Percentiles rank a stretch among this genome's conserved stretches.
phyloP scores from a whole-genome alignment of 768 basidiomycete genomes.

The Naganishia vishniacii region DNA sequence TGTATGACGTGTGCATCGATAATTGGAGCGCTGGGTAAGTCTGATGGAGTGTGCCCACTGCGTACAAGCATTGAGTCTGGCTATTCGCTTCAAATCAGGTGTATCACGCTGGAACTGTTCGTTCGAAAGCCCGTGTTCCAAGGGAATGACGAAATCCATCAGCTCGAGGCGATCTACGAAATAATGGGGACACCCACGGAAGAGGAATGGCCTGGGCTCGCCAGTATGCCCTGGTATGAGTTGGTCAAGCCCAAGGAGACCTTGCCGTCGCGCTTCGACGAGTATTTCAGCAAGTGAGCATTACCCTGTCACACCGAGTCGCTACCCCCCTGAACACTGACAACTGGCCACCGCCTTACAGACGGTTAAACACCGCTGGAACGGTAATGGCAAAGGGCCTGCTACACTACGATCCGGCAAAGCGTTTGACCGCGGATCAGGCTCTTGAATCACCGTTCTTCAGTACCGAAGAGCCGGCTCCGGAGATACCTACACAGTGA shows the following conservation, averaged over 20 bases:
- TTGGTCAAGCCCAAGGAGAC: slow-evolving; percentile 82
- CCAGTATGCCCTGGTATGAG: slow-evolving; percentile 93
- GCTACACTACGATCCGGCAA: slow-evolving; percentile 71
- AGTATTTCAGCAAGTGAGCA: slow-evolving; percentile 73
- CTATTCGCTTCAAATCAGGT: slow-evolving; percentile 54
- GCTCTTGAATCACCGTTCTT: slow-evolving; percentile 74
- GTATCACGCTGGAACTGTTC: slow-evolving; percentile 97
- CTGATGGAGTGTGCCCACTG: not conserved
- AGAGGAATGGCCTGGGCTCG: slow-evolving; percentile 74
- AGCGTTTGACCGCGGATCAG: slow-evolving; percentile 59
- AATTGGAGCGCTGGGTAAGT: slow-evolving; percentile 98
- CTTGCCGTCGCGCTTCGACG: slow-evolving; percentile 69
- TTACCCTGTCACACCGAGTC: slow-evolving; percentile 59
- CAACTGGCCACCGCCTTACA: not conserved
- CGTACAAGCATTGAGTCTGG: not conserved
- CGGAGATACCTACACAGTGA: slow-evolving; percentile 72
- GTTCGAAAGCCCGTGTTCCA: slow-evolving; percentile 96
- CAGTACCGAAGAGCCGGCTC: slow-evolving; percentile 65
- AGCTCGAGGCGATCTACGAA: slow-evolving; percentile 86
- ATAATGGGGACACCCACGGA: slow-evolving; percentile 78
- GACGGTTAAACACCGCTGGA: slow-evolving; percentile 6
- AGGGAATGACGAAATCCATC: slow-evolving; percentile 94
- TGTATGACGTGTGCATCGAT: slow-evolving; percentile 95
- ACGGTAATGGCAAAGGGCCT: slow-evolving; percentile 73
- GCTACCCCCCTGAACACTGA: not conserved